Percentiles rank a stretch among this genome's conserved stretches.
These are phyloP conservation scores for Picocystis salinarum DNA, from an alignment of 139 green algal species.

Conservation along the genomic window DNA sequence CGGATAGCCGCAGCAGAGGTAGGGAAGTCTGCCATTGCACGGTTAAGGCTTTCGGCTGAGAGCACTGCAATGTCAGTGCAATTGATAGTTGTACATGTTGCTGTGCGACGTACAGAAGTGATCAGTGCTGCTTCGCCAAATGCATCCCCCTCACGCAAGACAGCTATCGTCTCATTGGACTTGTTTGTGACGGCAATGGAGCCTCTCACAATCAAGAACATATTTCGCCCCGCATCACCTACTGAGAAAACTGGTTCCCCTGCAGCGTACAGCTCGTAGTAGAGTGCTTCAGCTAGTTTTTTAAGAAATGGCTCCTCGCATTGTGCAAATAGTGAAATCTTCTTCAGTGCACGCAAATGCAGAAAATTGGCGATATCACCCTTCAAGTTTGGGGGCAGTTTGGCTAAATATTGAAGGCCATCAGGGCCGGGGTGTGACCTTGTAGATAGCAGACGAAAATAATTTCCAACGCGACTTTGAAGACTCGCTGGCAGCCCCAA, in stretches of 20 bases:
- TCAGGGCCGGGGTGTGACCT: constrained; percentile 33
- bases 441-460: constrained; percentile 27
- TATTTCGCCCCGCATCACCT: constrained; percentile 34
- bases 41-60: constrained; percentile 18
- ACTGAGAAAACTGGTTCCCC: constrained; percentile 29
- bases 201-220: constrained; percentile 41
- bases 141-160: constrained; percentile 27
- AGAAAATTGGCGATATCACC: constrained; percentile 26
- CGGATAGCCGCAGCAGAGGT: constrained; percentile 18
- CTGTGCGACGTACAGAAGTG: constrained; percentile 26
- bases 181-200: constrained; percentile 28
- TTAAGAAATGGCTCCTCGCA: constrained; percentile 30
- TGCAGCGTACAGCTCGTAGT: constrained; percentile 23
- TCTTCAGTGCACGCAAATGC: not conserved
- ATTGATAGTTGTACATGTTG: constrained; percentile 23
- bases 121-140: constrained; percentile 38
- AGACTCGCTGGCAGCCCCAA: constrained; percentile 16
- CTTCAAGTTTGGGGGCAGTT: constrained; percentile 26
- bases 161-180: constrained; percentile 25
- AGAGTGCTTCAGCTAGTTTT: constrained; percentile 25
- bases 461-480: constrained; percentile 12
- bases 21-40: constrained; percentile 30
- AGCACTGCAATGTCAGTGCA: constrained; percentile 31
- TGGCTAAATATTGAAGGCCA: constrained; percentile 23
- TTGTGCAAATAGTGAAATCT: constrained; percentile 28